Base-by-base conservation (phyloP, 192 early-diverging fungal species). In the Coemansia sp. region DNA sequence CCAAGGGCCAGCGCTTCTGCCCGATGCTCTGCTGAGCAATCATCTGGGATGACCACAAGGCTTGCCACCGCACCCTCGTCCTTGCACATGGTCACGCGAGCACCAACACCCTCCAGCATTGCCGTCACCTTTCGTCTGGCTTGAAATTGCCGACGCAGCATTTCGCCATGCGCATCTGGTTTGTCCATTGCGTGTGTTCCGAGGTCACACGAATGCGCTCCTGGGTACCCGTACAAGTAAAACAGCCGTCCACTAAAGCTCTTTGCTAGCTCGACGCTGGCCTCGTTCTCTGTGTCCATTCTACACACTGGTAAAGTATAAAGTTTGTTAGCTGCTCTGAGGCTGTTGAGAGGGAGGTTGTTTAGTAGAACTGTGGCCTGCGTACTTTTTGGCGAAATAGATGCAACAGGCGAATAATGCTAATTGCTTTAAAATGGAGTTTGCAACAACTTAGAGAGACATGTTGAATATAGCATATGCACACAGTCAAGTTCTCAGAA, bases 101-200 rank as follows among this genome's bases (percentile, higher is more conserved):
- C 66, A 12, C 71, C 71, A 3, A 63, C 61, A 8, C 31, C 36
- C 21, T 63, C 53, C 24, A 74, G 58, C 7, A 40, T 58, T 8
- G 38, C 7, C 18, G 50, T 38, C 25, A 74, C 24, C 53, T 63
- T 65, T 9, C 21, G 50, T 59, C 40, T 44, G 4, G 66, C 66
- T 46, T 58, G 51, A 28, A 64, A 49, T 11, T 58, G 61, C 46
- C 72, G 60, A 2, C 72, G 66, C n/a, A 74, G 49, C 37, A 68
- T 66, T 51, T 74, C 72, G 36, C 61, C 66, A 23, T 65, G 66
- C 12, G 66, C 72, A 56, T 68, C 66, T n/a, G 72, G 18, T 5
- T 28, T 36, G 18, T 74, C 65, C 37, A 74, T 64, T 63, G 25
- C 61, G 3, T 42, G 37, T 9, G 42, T 20, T 1, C 49, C 58